Evolutionary conservation across 345 rosid species (phyloP).

Genomic region (Gossypium raimondii): DNA sequence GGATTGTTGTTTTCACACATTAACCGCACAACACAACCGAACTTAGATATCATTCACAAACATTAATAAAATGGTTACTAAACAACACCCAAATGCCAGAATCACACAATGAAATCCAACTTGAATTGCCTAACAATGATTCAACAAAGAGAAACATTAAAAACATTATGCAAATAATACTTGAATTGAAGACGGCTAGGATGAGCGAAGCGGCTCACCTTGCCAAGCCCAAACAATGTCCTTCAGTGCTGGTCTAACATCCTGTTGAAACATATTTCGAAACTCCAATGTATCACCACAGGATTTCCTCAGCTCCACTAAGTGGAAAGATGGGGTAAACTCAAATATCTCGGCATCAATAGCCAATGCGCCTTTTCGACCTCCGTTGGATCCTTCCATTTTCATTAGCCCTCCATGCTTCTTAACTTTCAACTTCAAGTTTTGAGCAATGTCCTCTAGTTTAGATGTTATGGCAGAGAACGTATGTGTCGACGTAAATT

Average conservation of each 20-base stretch:
- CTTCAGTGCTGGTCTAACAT: conserved; percentile 19
- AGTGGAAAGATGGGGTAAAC: conserved; percentile 16
- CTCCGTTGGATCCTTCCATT: conserved; percentile 6
- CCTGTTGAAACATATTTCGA: neutral
- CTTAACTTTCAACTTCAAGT: conserved; percentile 7
- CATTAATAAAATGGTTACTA: neutral
- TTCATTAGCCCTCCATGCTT: conserved; percentile 12
- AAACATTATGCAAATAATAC: neutral
- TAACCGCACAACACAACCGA: neutral
- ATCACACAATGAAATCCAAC: neutral
- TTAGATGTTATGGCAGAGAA: conserved; percentile 4
- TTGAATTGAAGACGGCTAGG: neutral
- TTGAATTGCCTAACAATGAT: neutral
- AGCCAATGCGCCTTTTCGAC: conserved; percentile 8
- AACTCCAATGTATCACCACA: conserved; percentile 19
- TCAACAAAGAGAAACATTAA: neutral
- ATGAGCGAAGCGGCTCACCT: neutral
- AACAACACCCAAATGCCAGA: neutral
- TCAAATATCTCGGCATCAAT: conserved; percentile 20
- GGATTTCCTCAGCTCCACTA: conserved; percentile 15
- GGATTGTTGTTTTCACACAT: too few relatives aligned
- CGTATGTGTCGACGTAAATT: conserved; percentile 7
- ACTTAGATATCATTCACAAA: neutral
- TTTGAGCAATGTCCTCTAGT: conserved; percentile 15
- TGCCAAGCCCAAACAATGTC: conserved; percentile 23